Conservation (phyloP, 2,329 filamentous ascomycete species). For the Aureobasidium leucospermi region DNA sequence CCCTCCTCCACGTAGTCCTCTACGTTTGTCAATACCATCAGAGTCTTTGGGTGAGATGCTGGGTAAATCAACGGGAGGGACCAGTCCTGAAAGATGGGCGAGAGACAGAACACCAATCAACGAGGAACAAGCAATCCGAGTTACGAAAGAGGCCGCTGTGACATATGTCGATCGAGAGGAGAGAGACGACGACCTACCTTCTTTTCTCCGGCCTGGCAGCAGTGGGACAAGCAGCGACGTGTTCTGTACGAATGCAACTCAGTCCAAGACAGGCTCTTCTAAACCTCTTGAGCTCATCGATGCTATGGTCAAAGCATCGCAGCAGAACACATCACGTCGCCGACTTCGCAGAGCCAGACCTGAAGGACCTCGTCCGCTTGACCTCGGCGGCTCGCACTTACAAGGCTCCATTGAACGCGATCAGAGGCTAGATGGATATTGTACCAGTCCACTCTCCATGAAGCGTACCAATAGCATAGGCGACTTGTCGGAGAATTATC, state of each 20-base stretch:
- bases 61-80: neutral
- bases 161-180: neutral
- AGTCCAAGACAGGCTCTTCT: conserved; percentile 2
- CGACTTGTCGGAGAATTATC: conserved; percentile 1
- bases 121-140: neutral
- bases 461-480: neutral
- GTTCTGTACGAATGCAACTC: conserved; percentile 12
- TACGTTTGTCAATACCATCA: conserved; percentile 18
- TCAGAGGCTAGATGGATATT: neutral
- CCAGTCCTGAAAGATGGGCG: neutral
- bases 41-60: conserved; percentile 7
- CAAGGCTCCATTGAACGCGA: neutral
- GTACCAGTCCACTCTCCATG: conserved; percentile 5
- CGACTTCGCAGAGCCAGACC: conserved; percentile 15
- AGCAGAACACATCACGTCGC: conserved; percentile 12
- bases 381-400: neutral
- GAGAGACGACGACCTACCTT: conserved; percentile 1
- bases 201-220: neutral
- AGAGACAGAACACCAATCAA: neutral
- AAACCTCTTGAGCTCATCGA: conserved; percentile 15
- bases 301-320: conserved; percentile 14
- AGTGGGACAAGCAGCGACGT: conserved; percentile 8
- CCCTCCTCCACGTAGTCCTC: conserved; percentile 28
- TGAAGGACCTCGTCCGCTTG: conserved; percentile 8
- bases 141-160: conserved; percentile 9